Base-by-base conservation (phyloP, 83 land plant genomes). In the Isoetes engelmannii region DNA sequence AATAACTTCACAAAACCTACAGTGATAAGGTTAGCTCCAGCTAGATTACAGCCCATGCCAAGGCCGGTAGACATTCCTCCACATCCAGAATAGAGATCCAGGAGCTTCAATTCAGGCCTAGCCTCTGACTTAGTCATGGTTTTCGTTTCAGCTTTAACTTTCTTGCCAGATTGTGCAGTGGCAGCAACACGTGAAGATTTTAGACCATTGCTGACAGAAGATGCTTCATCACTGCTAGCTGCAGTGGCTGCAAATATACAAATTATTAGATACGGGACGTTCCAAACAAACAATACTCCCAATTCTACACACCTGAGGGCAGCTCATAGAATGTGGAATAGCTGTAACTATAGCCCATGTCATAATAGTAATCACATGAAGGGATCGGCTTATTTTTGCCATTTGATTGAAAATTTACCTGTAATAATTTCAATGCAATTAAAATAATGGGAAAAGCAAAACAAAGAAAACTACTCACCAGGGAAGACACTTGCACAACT, bases 31-130 rank as follows among this genome's bases (percentile, higher is more conserved):
- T 87, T 81, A 9, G 82, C 76, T 3, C 84, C 85, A 18, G 87
- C 72, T 15, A 82, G 48, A 0, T 69, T 71, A 17, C 87, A 84
- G 15, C 99, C 99, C 44, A 84, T 51, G 61, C 89, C 85, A 8
- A 95, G 50, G 0, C 99, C 97, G 76, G 99, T 92, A 20, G 97
- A 91, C 99, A 95, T 95, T 13, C 83, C 99, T 51, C 99, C 97
- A 84, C 99, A 95, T 6, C 99, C 99, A 37, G 88, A 72, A 58
- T 91, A 95, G 37, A 95, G 59, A 69, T 95, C 99, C 8, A 93
- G 58, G 5, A 93, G 62, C 7, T 73, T 13, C 5, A 79, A 64
- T 65, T 79, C 73, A 66, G 68, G 9, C 45, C 72, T 76, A 12
- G 54, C 12, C 28, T 43, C 20, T 3, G 10, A 6, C 6, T 28